These are phyloP conservation scores for Verticillium alfalfae DNA, from an alignment of 2,329 filamentous ascomycete genomes.

Conservation along the genomic window DNA sequence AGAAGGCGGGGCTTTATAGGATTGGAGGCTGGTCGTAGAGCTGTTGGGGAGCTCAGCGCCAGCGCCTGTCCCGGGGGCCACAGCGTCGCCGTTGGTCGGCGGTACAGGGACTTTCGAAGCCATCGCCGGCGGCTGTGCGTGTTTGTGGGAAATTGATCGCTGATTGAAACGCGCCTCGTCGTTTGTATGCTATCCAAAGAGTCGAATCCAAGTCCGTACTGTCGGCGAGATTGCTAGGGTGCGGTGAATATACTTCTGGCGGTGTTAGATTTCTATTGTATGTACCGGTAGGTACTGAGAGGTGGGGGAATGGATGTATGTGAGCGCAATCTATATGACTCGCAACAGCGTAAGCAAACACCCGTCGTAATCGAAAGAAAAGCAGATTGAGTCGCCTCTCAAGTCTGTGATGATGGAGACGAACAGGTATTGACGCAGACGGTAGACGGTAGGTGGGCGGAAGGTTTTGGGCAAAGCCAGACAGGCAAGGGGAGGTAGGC, in stretches of 20 bases:
- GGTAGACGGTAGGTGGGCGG: not conserved
- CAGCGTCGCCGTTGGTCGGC: constrained; percentile 12
- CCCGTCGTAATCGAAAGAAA: not conserved
- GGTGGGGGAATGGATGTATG: not conserved
- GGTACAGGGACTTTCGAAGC: constrained; percentile 8
- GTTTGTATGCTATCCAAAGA: not conserved
- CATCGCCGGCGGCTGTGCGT: constrained; percentile 4
- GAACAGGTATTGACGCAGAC: not conserved
- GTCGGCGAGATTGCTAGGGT: not conserved
- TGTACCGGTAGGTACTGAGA: not conserved
- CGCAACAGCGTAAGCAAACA: not conserved
- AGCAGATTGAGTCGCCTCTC: not conserved
- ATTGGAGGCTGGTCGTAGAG: constrained; percentile 17
- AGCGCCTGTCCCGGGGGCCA: constrained; percentile 1
- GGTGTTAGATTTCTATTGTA: not conserved
- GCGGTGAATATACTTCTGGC: not conserved
- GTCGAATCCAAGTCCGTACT: not conserved
- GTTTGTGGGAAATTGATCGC: not conserved
- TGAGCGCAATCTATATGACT: not conserved
- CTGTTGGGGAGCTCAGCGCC: constrained; percentile 9
- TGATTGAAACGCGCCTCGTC: too few species aligned
- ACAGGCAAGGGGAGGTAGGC: not conserved
- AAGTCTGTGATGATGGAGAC: not conserved
- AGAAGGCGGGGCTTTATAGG: constrained; percentile 24
- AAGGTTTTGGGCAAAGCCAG: not conserved